phyloP scores from a whole-genome alignment of 345 rosid genomes.

The Acer negundo region DNA sequence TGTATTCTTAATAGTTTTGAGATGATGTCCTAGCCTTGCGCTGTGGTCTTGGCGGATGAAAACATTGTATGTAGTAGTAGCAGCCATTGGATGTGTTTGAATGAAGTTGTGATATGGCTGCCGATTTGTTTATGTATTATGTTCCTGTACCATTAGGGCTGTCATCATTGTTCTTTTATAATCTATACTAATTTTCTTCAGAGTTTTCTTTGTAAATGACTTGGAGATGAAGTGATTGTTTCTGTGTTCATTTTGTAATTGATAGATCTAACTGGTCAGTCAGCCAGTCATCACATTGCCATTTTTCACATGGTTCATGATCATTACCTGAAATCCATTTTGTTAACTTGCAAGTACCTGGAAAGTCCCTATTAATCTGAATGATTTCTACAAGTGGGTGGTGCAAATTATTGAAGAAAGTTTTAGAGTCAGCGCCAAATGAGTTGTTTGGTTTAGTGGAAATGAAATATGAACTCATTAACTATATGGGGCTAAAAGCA shows the following conservation, averaged over 20 bases:
- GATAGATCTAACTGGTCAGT: too few species aligned
- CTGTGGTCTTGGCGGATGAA: neutral
- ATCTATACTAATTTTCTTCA: neutral
- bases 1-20: slow-evolving; percentile 5
- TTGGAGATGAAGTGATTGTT: slow-evolving; percentile 1
- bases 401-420: too few species aligned
- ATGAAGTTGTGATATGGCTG: neutral
- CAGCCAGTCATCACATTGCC: neutral
- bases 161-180: neutral
- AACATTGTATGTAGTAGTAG: neutral
- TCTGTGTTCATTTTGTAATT: neutral
- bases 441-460: too few species aligned
- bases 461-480: too few species aligned
- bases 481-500: too few species aligned
- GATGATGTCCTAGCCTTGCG: neutral
- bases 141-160: slow-evolving; percentile 3
- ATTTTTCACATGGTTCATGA: neutral
- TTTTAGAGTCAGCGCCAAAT: too few species aligned
- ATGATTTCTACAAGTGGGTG: too few species aligned
- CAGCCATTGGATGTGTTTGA: neutral
- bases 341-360: too few species aligned
- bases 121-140: neutral
- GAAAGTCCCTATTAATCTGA: neutral
- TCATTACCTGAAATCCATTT: neutral
- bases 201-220: neutral